Evolutionary conservation across 1,139 yeast species (phyloP), one percentile per base, ranked within the genome.

Genomic region (Arxiozyma bovina): DNA sequence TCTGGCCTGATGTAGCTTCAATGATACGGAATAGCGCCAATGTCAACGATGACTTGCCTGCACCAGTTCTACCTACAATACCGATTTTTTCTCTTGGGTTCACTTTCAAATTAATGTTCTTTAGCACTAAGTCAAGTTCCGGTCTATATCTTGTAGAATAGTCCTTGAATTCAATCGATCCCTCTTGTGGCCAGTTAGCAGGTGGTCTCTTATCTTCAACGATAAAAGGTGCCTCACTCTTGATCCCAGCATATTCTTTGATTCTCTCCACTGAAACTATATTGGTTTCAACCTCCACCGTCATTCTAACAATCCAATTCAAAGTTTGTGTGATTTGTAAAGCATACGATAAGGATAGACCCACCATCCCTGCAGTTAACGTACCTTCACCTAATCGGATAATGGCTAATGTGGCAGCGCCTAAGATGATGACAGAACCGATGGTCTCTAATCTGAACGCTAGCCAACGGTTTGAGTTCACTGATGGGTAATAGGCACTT

Each of bases 261-360:
- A 91, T 85, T 76, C 99, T 85, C 73, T 93, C 99, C 48, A 93
- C 98, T 7, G 96, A 87, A 49, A 93, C 98, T 74, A 93, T 91
- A 70, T 91, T 91, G 15, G 97, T 89, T 69, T 93, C 99, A 53
- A 93, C 96, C 65, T 91, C 98, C 54, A 91, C 98, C 0, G 96
- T 89, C 98, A 91, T 91, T 73, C 98, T 80, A 42, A 93, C 97
- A 71, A 91, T 89, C 98, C 98, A 91, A 72, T 91, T 91, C 72
- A 93, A 79, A 0, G 96, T 79, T 72, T 91, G 97, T 0, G 98
- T 93, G 58, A 90, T 80, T 71, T 90, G 96, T 61, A 93, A 77
- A 4, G 98, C 93, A 70, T 93, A 93, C 49, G 96, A 86, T 60
- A 93, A 87, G 25, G 96, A 87, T 63, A 93, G 77, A 77, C 98